Conservation (phyloP, 2,329 filamentous ascomycete genomes). For the Didymella pomorum region DNA sequence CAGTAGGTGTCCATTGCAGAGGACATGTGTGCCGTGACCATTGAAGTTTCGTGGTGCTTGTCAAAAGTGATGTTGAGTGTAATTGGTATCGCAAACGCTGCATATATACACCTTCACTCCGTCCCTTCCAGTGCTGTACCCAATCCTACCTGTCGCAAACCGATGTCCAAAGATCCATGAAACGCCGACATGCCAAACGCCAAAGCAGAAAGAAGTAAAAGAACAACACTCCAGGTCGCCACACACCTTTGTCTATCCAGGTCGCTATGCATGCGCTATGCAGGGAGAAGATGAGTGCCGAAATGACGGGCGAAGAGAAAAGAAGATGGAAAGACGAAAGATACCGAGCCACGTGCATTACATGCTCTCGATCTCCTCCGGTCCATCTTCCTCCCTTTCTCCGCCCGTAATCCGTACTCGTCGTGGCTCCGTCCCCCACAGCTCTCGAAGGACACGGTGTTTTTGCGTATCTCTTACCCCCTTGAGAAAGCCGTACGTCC, state of each 20-base stretch:
- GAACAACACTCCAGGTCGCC: background rate
- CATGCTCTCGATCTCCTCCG: conserved; percentile 27
- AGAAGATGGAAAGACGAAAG: too few relatives aligned
- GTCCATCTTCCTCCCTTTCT: conserved; percentile 25
- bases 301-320: too few relatives aligned
- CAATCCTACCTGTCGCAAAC: background rate
- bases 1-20: too few relatives aligned
- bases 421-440: conserved; percentile 58
- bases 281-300: background rate
- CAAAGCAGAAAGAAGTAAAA: background rate
- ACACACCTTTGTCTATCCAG: background rate
- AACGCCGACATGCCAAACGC: background rate
- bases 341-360: background rate
- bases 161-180: background rate
- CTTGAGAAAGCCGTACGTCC: conserved; percentile 80
- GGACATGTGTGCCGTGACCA: too few relatives aligned
- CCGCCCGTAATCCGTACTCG: conserved; percentile 40
- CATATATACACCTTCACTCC: background rate
- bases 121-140: background rate
- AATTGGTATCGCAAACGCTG: background rate
- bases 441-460: conserved; percentile 79
- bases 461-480: conserved; percentile 81
- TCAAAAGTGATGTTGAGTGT: background rate
- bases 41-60: too few relatives aligned
- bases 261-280: conserved; percentile 1